A percentile compares a stretch with the other conserved stretches of the same genome.
Conservation (phyloP, 2,329 filamentous ascomycete species). For the Dactylellina cionopaga region DNA sequence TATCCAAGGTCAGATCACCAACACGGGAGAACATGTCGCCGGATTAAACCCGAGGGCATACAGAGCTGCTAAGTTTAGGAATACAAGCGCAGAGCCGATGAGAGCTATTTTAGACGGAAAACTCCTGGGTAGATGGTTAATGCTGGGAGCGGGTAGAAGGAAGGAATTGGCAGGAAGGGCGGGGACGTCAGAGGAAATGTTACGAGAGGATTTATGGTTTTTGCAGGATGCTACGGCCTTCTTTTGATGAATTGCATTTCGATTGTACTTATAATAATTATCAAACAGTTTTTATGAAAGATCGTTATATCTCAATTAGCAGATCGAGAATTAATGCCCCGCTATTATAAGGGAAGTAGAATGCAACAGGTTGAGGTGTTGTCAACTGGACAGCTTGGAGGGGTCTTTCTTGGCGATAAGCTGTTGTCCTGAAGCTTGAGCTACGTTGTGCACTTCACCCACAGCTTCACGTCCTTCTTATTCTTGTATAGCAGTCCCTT, state of each 20-base stretch:
- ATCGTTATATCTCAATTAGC: too few species aligned
- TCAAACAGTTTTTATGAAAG: too few species aligned
- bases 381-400: constrained; percentile 36
- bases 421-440: constrained; percentile 41
- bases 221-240: constrained; percentile 51
- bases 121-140: constrained; percentile 55
- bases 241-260: constrained; percentile 19
- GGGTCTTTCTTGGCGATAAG: constrained; percentile 52
- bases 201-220: constrained; percentile 56
- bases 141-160: constrained; percentile 55
- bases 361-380: constrained; percentile 26
- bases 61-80: constrained; percentile 65
- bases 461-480: constrained; percentile 14
- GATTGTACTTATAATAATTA: too few species aligned
- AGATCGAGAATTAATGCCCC: too few species aligned
- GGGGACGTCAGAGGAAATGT: constrained; percentile 53
- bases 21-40: constrained; percentile 77
- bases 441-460: constrained; percentile 31
- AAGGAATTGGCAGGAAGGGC: constrained; percentile 56
- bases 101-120: constrained; percentile 56
- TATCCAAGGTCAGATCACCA: constrained; percentile 80
- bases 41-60: constrained; percentile 86
- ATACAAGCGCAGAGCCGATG: constrained; percentile 54
- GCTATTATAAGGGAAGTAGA: too few species aligned
- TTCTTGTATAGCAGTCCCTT: constrained; percentile 2